These are phyloP conservation scores for Dendrobium nobile DNA, from an alignment of 106 monocot genomes.

Conservation along the genomic window DNA sequence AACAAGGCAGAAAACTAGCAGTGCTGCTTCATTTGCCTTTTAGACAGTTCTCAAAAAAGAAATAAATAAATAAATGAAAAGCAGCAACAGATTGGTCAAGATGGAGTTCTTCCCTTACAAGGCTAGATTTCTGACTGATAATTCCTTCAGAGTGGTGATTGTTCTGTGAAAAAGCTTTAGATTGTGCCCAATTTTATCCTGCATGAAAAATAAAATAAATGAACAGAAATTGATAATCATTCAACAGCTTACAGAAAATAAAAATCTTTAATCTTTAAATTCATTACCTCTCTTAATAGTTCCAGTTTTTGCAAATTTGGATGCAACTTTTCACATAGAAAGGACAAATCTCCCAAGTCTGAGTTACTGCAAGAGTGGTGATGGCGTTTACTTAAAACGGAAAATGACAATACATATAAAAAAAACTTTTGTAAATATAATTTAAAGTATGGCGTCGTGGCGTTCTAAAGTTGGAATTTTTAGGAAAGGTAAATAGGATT, in stretches of 20 bases:
- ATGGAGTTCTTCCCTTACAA: not conserved
- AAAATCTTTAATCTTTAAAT: not conserved
- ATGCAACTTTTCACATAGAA: conserved; percentile 54
- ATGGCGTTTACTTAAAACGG: not conserved
- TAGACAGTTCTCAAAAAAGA: too few relatives aligned
- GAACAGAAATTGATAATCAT: not conserved
- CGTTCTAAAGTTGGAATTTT: too few relatives aligned
- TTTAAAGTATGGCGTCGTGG: too few relatives aligned
- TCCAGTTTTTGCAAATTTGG: conserved; percentile 74
- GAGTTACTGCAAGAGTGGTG: conserved; percentile 25
- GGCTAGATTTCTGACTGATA: conserved; percentile 53
- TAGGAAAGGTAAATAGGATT: too few relatives aligned
- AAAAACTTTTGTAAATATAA: not conserved
- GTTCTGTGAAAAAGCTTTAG: conserved; percentile 62
- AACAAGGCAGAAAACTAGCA: too few relatives aligned
- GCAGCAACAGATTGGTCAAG: too few relatives aligned
- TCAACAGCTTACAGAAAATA: not conserved
- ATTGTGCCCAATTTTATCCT: conserved; percentile 64
- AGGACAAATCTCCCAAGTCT: conserved; percentile 28
- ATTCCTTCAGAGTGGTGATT: conserved; percentile 59
- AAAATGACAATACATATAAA: not conserved
- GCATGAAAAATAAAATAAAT: not conserved
- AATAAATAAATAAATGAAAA: too few relatives aligned
- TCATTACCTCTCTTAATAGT: conserved; percentile 60
- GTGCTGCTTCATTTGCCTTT: too few relatives aligned